These are phyloP conservation scores for Tolypocladium endophyticum DNA, from an alignment of 2,329 filamentous ascomycete genomes.

Conservation along the genomic window DNA sequence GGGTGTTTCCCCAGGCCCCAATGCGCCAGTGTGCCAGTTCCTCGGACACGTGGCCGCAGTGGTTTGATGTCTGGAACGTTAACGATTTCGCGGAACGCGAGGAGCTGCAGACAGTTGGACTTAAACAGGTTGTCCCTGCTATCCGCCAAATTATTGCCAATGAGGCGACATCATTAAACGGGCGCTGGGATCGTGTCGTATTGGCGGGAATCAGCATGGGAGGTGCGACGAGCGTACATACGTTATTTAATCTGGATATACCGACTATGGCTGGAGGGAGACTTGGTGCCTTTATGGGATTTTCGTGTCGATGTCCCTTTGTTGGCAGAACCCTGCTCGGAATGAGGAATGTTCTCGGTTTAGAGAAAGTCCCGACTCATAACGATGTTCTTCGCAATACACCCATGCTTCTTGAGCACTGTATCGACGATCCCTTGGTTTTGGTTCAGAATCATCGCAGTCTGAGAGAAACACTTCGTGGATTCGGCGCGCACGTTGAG, in stretches of 20 bases:
- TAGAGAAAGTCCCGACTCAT: not conserved
- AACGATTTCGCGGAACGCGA: not conserved
- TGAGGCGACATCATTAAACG: not conserved
- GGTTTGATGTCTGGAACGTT: not conserved
- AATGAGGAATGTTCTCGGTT: not conserved
- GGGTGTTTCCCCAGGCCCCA: not conserved
- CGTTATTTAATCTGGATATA: not conserved
- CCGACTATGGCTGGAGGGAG: not conserved
- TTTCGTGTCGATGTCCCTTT: not conserved
- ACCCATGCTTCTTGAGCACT: slow-evolving; percentile 34
- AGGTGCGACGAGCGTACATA: not conserved
- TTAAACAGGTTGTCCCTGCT: not conserved
- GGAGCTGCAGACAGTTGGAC: not conserved
- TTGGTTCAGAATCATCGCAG: slow-evolving; percentile 23
- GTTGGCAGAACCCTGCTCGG: not conserved
- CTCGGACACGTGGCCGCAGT: not conserved
- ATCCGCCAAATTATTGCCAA: not conserved
- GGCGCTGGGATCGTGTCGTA: not conserved
- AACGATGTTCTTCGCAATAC: slow-evolving; percentile 26
- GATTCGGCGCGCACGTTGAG: slow-evolving; percentile 25
- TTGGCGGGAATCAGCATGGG: not conserved
- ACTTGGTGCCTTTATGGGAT: not conserved
- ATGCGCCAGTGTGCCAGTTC: not conserved
- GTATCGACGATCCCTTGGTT: slow-evolving; percentile 30
- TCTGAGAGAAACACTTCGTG: slow-evolving; percentile 21